These are phyloP conservation scores for Stipa capillata DNA, from an alignment of 176 grass and related monocot species.

Conservation along the genomic window DNA sequence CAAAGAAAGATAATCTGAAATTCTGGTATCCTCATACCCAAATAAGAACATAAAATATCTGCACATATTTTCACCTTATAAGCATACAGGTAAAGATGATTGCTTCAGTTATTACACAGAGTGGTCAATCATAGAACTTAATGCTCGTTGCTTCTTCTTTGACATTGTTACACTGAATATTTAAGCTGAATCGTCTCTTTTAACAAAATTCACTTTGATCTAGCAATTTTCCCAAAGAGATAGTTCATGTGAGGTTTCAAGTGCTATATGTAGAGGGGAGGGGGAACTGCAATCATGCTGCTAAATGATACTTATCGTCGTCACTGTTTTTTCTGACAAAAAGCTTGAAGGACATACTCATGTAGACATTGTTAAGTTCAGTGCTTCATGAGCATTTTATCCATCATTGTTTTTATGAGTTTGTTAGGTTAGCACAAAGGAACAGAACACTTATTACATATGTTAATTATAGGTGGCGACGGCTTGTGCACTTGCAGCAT, in stretches of 20 bases:
- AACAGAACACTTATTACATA: not conserved
- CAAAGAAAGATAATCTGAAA: not conserved
- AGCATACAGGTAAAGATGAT: not conserved
- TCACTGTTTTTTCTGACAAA: too few relatives aligned
- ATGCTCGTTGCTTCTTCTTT: not conserved
- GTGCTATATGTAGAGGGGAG: too few relatives aligned
- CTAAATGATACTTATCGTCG: too few relatives aligned
- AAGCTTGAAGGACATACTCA: too few relatives aligned
- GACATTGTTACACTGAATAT: too few relatives aligned
- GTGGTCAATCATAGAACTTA: not conserved
- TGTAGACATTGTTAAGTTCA: not conserved
- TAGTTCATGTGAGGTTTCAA: not conserved
- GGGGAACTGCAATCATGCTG: too few relatives aligned
- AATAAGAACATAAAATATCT: not conserved
- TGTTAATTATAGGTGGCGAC: constrained; percentile 61
- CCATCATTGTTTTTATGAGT: not conserved
- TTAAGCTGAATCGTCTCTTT: not conserved
- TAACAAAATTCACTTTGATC: not conserved
- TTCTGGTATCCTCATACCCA: not conserved
- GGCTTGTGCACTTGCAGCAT: constrained; percentile 89
- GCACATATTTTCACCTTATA: not conserved
- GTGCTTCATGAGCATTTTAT: not conserved
- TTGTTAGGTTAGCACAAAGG: not conserved
- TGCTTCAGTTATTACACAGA: not conserved
- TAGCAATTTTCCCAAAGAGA: not conserved